These are phyloP conservation scores for Flaveria sonorensis DNA, from an alignment of 129 eudicot genomes.

Conservation along the genomic window DNA sequence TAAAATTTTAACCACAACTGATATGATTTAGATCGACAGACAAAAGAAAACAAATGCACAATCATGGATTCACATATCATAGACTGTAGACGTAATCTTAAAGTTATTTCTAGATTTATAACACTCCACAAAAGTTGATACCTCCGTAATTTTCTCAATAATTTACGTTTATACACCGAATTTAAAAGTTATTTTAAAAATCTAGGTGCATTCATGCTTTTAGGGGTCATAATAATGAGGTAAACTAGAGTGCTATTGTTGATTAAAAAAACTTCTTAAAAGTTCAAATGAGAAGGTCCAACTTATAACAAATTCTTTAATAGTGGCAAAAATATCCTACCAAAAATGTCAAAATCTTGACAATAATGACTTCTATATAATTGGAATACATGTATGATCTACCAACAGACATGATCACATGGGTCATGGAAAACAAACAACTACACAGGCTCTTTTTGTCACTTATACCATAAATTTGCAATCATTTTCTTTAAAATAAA, in stretches of 20 bases:
- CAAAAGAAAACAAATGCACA: too few species aligned
- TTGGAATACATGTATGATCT: conserved; percentile 2
- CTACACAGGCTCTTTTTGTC: conserved; percentile 19
- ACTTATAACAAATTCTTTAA: background rate
- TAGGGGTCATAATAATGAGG: background rate
- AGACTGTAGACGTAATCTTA: too few species aligned
- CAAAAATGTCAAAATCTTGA: conserved; percentile 9
- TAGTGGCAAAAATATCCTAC: conserved; percentile 2
- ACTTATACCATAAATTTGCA: conserved; percentile 19
- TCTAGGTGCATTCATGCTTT: background rate
- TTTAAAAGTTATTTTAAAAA: too few species aligned
- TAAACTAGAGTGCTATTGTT: background rate
- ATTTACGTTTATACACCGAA: background rate
- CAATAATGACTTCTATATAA: conserved; percentile 5
- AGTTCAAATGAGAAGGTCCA: background rate
- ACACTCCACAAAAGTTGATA: too few species aligned
- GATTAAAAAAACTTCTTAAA: background rate
- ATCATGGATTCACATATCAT: too few species aligned
- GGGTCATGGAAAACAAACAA: conserved; percentile 32
- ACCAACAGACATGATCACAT: conserved; percentile 31
- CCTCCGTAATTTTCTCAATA: too few species aligned
- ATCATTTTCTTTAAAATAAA: conserved; percentile 15
- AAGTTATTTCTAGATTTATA: too few species aligned
- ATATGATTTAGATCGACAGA: too few species aligned
- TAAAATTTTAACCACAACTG: too few species aligned